Base-by-base conservation (phyloP, 2,329 filamentous ascomycete species). In the Dothiorella sarmentorum region DNA sequence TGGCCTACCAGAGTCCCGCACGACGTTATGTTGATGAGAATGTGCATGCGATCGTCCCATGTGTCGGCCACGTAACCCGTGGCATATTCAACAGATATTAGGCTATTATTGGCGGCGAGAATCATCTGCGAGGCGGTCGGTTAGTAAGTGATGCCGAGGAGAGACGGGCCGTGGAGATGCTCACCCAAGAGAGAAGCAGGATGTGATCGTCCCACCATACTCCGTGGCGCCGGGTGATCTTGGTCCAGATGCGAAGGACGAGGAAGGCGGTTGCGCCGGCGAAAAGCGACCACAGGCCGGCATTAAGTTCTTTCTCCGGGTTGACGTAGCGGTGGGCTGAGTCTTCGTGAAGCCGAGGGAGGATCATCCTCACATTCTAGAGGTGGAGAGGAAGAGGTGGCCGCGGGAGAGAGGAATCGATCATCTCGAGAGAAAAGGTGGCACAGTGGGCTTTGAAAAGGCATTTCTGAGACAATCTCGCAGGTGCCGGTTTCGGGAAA, bases 41-140 rank as follows among this genome's bases (percentile, higher is more conserved):
- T 80, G 64, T 79, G 78, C 79, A 81, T 81, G 56, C 73, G 74
- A 61, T 80, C 77, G 60, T 78, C 75, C 80, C 80, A 82, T 17
- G 69, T 64, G n/a, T 76, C 66, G 1, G 70, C 66, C 4, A 79
- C 73, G 61, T 81, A 81, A 52, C 78, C 79, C 7, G 75, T 80
- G 6, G 75, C 77, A 58, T 77, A 82, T 60, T 81, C 69, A 47
- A 75, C 62, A 1, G 76, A 66, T 56, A 81, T 81, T 15, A 81
- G 63, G 47, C 66, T 73, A 61, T 81, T 73, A 65, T 77, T 80
- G 35, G 67, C 66, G n/a, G 78, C 66, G 3, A 80, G 70, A 3
- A 80, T 64, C 7, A 71, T 33, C 79, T 79, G 24, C 3, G 18
- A 26, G 10, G 2, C 3, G 31, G 10, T 43, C 20, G 22, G 56